Percentiles rank a stretch among this genome's conserved stretches.
phyloP scores from a whole-genome alignment of 2,329 filamentous ascomycete species.

The Cladosporium sp. region DNA sequence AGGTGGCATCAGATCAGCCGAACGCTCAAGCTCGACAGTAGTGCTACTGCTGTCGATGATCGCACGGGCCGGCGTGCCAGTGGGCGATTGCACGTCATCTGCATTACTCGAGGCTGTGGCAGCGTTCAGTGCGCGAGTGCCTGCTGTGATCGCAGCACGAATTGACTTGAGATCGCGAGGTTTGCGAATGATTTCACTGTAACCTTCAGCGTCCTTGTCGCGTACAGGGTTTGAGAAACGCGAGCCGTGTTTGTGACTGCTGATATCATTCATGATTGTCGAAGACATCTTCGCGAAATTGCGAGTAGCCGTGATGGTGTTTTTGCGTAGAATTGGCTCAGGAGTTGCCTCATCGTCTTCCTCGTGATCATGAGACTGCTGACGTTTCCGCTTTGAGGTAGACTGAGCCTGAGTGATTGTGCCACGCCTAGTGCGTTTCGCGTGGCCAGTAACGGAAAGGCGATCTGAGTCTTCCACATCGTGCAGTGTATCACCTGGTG shows the following conservation, averaged over 20 bases:
- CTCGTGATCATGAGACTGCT: conserved; percentile 21
- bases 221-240: conserved; percentile 48
- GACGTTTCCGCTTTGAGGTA: conserved; percentile 40
- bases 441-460: conserved; percentile 19
- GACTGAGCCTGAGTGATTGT: conserved; percentile 30
- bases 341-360: conserved; percentile 10
- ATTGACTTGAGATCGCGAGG: conserved; percentile 51
- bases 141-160: conserved; percentile 44
- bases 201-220: conserved; percentile 48
- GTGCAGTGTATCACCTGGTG: conserved; percentile 37
- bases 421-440: conserved; percentile 31
- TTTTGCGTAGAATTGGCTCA: conserved; percentile 25
- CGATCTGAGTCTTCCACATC: conserved; percentile 35
- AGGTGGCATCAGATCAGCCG: conserved; percentile 75
- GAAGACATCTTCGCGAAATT: conserved; percentile 47
- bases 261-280: conserved; percentile 50
- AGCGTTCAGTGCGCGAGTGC: conserved; percentile 56
- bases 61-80: conserved; percentile 4
- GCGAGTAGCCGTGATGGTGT: conserved; percentile 41
- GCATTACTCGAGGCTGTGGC: conserved; percentile 20
- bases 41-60: conserved; percentile 14
- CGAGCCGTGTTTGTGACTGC: conserved; percentile 48
- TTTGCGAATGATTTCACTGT: conserved; percentile 49
- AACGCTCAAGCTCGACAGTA: conserved; percentile 61
- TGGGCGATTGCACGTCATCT: conserved; percentile 7